Base-by-base conservation (phyloP, 495 filamentous ascomycete genomes). In the Copromyces sp. region DNA sequence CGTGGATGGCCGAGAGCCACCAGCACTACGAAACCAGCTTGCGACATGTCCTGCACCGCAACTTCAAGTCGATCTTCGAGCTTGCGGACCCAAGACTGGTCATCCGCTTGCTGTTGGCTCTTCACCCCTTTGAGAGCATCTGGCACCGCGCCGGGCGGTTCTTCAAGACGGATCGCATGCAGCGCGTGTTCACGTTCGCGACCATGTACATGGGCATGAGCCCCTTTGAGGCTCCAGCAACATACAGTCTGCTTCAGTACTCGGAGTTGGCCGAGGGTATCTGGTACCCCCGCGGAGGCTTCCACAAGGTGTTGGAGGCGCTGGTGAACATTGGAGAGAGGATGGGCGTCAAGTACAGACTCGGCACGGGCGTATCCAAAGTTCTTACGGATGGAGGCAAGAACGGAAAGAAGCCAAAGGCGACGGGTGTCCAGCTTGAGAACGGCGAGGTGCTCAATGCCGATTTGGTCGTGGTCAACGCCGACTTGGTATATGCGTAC, bases 131-230 rank as follows among this genome's bases (percentile, higher is more conserved):
- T 71, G 86, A 90, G 75, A 89, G 83, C 75, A 88, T 91, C 11
- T 92, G 87, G 79, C 81, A 78, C 14, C 82, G 90, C 24, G 85
- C 89, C 20, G 78, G 84, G 17, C 84, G 81, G 69, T 92, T 91
- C 76, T 92, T 92, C 78, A 86, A 83, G 81, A 89, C 89, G 1
- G 90, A 92, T 75, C 81, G 90, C 72, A 77, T 92, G 77, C 81
- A 89, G 65, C 79, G 90, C 16, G 89, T 89, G 0, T 91, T 92
- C 75, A 92, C 90, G 11, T 92, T 92, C 78, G 89, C 87, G 39
- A 91, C 88, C 73, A 93, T 92, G 90, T 93, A 93, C 75, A 89
- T 92, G 84, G 90, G 90, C 1, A 93, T 93, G 90, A 86, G 82
- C 73, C 90, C 90, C 2, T 92, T 89, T 78, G 89, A 91, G 72